Conservation (phyloP, 1,284 basidiomycete genomes). For the Ceratobasidium sp. region DNA sequence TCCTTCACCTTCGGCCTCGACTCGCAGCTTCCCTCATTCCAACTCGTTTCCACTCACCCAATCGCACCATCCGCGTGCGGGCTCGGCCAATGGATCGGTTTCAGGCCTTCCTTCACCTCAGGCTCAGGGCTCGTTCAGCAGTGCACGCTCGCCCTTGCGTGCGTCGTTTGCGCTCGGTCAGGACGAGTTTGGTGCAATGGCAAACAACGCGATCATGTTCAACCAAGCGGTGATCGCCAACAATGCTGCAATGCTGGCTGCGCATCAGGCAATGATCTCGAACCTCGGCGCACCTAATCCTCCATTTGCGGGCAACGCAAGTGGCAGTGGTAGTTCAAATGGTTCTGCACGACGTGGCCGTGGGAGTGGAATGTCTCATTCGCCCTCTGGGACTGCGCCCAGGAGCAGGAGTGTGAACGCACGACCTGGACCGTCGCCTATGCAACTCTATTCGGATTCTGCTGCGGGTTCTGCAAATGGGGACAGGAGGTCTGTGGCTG, state of each 20-base stretch:
- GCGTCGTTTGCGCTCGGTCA: conserved; percentile 14
- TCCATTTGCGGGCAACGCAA: conserved; percentile 10
- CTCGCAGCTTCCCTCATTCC: conserved; percentile 9
- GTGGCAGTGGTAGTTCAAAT: conserved; percentile 7
- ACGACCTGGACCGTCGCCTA: conserved; percentile 15
- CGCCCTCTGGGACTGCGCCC: background rate
- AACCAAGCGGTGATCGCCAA: conserved; percentile 10
- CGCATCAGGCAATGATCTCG: conserved; percentile 1
- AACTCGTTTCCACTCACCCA: background rate
- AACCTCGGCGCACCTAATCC: conserved; percentile 17
- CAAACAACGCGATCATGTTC: conserved; percentile 12
- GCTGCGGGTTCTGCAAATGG: background rate
- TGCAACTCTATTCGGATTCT: background rate
- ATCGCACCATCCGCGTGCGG: background rate
- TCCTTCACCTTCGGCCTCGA: background rate
- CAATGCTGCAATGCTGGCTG: background rate
- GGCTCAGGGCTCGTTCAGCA: background rate
- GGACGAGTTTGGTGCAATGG: conserved; percentile 16
- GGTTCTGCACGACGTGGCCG: background rate
- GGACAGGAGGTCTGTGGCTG: background rate
- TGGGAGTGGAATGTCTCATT: background rate
- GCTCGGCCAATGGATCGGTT: background rate
- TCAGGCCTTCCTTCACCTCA: background rate
- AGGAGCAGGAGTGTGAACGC: background rate
- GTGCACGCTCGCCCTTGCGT: conserved; percentile 19